Conservation (phyloP, 306 rosid genomes). For the Trifolium repens region DNA sequence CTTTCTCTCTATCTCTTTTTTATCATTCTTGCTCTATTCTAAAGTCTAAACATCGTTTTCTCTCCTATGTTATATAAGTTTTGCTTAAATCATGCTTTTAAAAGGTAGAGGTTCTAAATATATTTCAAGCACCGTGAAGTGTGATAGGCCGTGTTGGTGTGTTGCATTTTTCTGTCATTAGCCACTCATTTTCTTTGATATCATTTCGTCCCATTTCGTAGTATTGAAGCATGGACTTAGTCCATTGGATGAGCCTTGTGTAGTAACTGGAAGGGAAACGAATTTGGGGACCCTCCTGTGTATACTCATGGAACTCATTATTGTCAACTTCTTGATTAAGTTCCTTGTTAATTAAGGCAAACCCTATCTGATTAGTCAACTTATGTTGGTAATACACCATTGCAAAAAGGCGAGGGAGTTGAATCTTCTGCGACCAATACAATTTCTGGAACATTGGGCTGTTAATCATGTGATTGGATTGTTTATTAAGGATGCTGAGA, state of each 20-base stretch:
- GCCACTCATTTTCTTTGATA: not conserved
- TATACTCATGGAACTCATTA: not conserved
- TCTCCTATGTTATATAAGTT: too few species aligned
- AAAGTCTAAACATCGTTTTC: not conserved
- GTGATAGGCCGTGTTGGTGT: not conserved
- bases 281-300: constrained; percentile 2
- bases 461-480: constrained; percentile 29
- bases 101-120: not conserved
- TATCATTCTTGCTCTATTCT: not conserved
- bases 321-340: constrained; percentile 8
- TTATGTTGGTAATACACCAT: constrained; percentile 39
- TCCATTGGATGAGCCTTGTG: constrained; percentile 30
- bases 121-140: not conserved
- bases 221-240: constrained; percentile 16
- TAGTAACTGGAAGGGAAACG: constrained; percentile 5
- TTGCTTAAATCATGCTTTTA: not conserved
- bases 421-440: constrained; percentile 39
- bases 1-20: not conserved
- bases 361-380: not conserved
- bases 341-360: constrained; percentile 28
- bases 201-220: constrained; percentile 4
- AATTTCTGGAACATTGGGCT: constrained; percentile 34
- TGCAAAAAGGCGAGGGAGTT: constrained; percentile 37
- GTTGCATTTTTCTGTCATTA: not conserved
- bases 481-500: constrained; percentile 33